A percentile compares a stretch with the other conserved stretches of the same genome.
phyloP scores from a whole-genome alignment of 257 asterid species.

The Plectranthus barbatus region DNA sequence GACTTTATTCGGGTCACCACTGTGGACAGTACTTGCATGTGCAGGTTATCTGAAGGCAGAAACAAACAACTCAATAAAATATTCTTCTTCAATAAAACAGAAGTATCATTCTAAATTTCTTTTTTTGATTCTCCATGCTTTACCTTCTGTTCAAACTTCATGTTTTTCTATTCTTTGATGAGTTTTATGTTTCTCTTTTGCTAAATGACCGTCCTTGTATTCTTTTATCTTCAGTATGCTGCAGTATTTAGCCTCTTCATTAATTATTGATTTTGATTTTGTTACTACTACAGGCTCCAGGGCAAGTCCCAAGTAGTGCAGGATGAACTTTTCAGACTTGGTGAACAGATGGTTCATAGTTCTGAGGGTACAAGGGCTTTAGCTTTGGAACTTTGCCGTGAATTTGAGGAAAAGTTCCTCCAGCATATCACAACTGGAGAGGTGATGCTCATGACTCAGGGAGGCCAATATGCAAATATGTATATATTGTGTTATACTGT shows the following conservation, averaged over 20 bases:
- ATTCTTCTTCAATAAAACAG: background rate
- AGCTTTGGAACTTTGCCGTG: slow-evolving; percentile 98
- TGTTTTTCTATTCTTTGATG: background rate
- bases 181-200: background rate
- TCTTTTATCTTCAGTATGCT: slow-evolving; percentile 3
- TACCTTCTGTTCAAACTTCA: background rate
- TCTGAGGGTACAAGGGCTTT: slow-evolving; percentile 93
- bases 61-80: background rate
- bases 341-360: slow-evolving; percentile 86
- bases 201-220: background rate
- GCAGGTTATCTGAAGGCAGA: background rate
- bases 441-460: slow-evolving; percentile 33
- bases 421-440: slow-evolving; percentile 89
- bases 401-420: slow-evolving; percentile 98
- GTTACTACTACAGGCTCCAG: slow-evolving; percentile 66
- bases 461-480: background rate
- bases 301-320: slow-evolving; percentile 93
- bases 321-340: slow-evolving; percentile 90
- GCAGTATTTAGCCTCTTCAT: slow-evolving; percentile 3
- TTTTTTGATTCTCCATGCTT: background rate
- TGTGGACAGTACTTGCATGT: background rate
- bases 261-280: slow-evolving; percentile 1
- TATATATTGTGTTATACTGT: background rate
- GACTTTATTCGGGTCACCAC: background rate
- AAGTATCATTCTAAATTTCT: background rate